Evolutionary conservation across 371 early-diverging fungal species (phyloP).

Genomic region (Mortierella sp.): DNA sequence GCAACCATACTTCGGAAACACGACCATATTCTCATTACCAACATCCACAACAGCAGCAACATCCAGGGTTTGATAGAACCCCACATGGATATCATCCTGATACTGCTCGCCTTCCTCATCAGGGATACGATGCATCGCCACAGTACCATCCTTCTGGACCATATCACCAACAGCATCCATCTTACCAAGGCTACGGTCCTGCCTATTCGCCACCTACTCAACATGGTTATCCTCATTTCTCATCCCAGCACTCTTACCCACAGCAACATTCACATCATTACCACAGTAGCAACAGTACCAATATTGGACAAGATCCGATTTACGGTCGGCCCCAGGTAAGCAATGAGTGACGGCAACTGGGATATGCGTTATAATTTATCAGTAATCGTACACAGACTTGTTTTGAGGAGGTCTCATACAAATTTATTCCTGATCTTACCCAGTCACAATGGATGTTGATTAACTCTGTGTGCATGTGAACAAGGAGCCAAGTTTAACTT

Average conservation of each 20-base stretch:
- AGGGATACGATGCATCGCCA: constrained; percentile 18
- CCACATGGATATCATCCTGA: constrained; percentile 14
- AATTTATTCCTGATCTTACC: neutral
- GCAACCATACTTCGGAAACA: neutral
- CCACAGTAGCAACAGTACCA: constrained; percentile 40
- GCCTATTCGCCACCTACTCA: constrained; percentile 19
- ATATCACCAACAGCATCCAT: constrained; percentile 15
- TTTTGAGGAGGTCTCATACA: neutral
- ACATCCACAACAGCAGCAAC: neutral
- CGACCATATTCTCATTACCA: constrained; percentile 6
- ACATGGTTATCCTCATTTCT: constrained; percentile 14
- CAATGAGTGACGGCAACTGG: neutral
- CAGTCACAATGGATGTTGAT: too few species aligned
- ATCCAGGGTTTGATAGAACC: neutral
- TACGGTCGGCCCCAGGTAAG: constrained; percentile 41
- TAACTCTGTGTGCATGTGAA: neutral
- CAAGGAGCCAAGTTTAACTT: neutral
- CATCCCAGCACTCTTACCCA: constrained; percentile 11
- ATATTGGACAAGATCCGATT: constrained; percentile 31
- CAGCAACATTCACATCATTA: constrained; percentile 22
- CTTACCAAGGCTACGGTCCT: constrained; percentile 1
- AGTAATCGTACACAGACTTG: too few species aligned
- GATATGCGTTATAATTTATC: too few species aligned
- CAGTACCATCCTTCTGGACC: constrained; percentile 25
- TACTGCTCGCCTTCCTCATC: constrained; percentile 6